Base-by-base conservation (phyloP, 495 filamentous ascomycete species). In the Aspergillus panamensis region DNA sequence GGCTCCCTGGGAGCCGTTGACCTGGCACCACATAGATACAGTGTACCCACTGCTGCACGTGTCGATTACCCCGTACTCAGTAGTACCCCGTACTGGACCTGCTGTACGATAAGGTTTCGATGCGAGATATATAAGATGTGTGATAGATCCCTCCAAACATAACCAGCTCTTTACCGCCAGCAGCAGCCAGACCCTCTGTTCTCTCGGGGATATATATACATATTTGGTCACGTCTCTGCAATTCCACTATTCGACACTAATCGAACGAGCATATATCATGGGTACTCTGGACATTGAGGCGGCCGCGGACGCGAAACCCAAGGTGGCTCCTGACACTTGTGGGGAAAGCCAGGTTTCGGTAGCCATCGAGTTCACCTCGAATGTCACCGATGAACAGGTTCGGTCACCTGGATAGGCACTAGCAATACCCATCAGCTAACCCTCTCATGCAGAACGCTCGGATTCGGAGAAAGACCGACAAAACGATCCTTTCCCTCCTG, bases 381-480 rank as follows among this genome's bases (percentile, higher is more conserved):
- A 35, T 35, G 8, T 35, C 33, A 35, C 33, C 33, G 33, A 35
- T 35, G 33, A 35, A 35, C 33, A 35, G 33, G 33, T 35, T 35
- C 33, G 33, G 8, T 3, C 33, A 1, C 33, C 33, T 35, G 33
- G 33, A 3, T 35, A 13, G 33, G 33, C 33, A 8, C 13, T 8
- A 3, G 13, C 8, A 35, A 35, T 3, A 3, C 3, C 0, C 8
- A 3, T 3, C 33, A 13, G 33, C 33, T 35, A 35, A 35, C 33
- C 33, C 33, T 35, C 13, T 8, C 33, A 13, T 35, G 33, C 1
- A 35, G 33, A 35, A 35, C 13, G 33, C 33, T 35, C 80, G 80
- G 4, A 85, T 87, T 57, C 74, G 73, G 14, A 74, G 72, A 10
- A 86, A 85, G 66, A 87, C 82, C 3, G 84, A 87, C 67, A 69